phyloP scores from a whole-genome alignment of 1,284 basidiomycete species.

The Blastosporella zonata region DNA sequence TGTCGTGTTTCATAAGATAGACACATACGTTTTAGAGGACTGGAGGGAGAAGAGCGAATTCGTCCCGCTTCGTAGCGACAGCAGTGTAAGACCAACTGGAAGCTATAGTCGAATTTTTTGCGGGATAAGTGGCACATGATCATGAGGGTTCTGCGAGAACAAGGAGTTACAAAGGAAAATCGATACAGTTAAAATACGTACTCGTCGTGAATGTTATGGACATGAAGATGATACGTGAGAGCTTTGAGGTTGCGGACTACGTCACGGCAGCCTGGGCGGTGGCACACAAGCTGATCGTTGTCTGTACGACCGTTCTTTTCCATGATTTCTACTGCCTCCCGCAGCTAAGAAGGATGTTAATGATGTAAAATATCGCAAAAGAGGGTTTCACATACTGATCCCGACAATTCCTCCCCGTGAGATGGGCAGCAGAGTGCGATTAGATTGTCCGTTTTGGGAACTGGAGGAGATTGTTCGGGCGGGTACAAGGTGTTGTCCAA shows the following conservation, averaged over 20 bases:
- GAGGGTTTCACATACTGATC: conserved; percentile 35
- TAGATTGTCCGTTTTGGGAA: conserved; percentile 13
- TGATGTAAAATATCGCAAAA: background rate
- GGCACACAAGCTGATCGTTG: conserved; percentile 37
- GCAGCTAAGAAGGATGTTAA: conserved; percentile 29
- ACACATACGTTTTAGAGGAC: conserved; percentile 26
- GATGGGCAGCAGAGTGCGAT: conserved; percentile 29
- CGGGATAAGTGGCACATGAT: conserved; percentile 29
- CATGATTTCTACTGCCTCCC: conserved; percentile 41
- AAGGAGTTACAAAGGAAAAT: conserved; percentile 1
- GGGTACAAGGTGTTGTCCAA: background rate
- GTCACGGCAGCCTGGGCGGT: conserved; percentile 49
- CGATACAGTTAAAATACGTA: conserved; percentile 20
- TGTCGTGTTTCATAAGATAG: background rate
- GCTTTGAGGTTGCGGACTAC: conserved; percentile 43
- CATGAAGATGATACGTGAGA: conserved; percentile 55
- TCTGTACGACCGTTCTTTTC: conserved; percentile 20
- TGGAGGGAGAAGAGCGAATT: conserved; percentile 18
- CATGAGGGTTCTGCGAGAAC: conserved; percentile 18
- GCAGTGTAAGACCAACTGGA: conserved; percentile 24
- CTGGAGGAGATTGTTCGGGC: conserved; percentile 9
- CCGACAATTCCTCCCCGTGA: conserved; percentile 34
- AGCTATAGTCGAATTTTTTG: conserved; percentile 23
- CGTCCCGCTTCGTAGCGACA: conserved; percentile 22
- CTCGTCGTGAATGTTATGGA: conserved; percentile 52